Evolutionary conservation across 352 stramenopile genomes (phyloP).

Genomic region (Phytophthora constricta): DNA sequence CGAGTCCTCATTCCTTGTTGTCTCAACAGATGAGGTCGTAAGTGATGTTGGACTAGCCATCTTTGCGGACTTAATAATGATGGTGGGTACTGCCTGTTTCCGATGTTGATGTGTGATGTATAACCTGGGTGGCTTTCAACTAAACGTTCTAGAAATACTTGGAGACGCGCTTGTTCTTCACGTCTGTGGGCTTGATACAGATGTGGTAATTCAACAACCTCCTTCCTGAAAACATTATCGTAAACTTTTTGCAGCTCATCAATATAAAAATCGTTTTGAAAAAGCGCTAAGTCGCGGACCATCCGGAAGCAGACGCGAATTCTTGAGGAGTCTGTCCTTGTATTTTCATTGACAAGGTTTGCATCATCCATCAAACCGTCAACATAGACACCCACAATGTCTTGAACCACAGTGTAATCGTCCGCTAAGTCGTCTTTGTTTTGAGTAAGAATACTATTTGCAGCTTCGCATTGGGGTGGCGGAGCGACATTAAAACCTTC

Average conservation of each 20-base stretch:
- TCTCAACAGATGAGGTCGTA: conserved; percentile 11
- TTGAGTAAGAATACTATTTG: neutral
- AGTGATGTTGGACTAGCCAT: conserved; percentile 29
- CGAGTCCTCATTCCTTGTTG: conserved; percentile 10
- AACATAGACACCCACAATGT: conserved; percentile 27
- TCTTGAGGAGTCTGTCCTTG: conserved; percentile 10
- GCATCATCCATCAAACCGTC: conserved; percentile 4
- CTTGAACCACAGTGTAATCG: conserved; percentile 16
- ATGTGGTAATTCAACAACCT: conserved; percentile 1
- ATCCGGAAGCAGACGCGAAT: conserved; percentile 45
- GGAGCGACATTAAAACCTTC: neutral
- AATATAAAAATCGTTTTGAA: conserved; percentile 67
- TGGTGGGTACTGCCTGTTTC: neutral
- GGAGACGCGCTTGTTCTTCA: conserved; percentile 26
- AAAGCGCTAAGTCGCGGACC: conserved; percentile 56
- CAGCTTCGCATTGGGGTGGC: neutral
- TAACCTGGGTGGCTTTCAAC: conserved; percentile 30
- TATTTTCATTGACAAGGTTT: neutral
- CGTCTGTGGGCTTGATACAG: neutral
- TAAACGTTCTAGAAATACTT: conserved; percentile 35
- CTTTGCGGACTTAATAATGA: conserved; percentile 7
- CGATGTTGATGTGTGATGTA: too few species aligned
- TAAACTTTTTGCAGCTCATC: conserved; percentile 48
- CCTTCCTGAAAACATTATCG: conserved; percentile 10
- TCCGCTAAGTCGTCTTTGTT: neutral